These are phyloP conservation scores for Fusarium solani-melongenae DNA, from an alignment of 2,329 filamentous ascomycete species.

Conservation along the genomic window DNA sequence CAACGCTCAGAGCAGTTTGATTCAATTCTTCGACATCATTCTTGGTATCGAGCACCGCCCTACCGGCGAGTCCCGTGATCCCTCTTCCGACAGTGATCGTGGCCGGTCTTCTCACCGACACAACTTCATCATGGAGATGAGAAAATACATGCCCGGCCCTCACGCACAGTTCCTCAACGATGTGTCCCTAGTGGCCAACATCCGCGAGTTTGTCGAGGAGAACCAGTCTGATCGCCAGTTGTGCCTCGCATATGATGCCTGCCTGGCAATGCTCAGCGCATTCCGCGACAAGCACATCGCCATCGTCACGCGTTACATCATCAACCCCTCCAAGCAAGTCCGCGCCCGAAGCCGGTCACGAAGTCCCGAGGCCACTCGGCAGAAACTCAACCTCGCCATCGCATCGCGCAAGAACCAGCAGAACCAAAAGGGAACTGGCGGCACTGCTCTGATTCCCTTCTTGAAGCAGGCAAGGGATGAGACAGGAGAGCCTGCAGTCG, in stretches of 20 bases:
- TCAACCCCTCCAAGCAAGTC: slow-evolving; percentile 84
- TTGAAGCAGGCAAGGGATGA: slow-evolving; percentile 96
- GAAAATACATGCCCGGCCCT: slow-evolving; percentile 93
- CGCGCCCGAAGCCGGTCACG: slow-evolving; percentile 71
- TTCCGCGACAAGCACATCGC: slow-evolving; percentile 96
- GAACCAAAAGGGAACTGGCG: slow-evolving; percentile 88
- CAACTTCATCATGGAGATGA: slow-evolving; percentile 98
- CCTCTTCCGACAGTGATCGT: slow-evolving; percentile 57
- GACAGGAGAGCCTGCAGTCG: slow-evolving; percentile 90
- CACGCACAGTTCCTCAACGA: slow-evolving; percentile 91
- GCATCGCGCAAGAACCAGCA: slow-evolving; percentile 62
- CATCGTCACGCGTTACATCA: slow-evolving; percentile 95
- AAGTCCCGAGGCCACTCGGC: slow-evolving; percentile 63
- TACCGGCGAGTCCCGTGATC: slow-evolving; percentile 76
- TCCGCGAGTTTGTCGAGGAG: slow-evolving; percentile 81
- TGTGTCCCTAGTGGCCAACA: slow-evolving; percentile 83
- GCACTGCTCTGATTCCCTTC: slow-evolving; percentile 93
- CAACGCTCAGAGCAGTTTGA: slow-evolving; percentile 95
- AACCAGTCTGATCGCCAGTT: slow-evolving; percentile 72
- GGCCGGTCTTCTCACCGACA: slow-evolving; percentile 58
- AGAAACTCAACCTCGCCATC: slow-evolving; percentile 70
- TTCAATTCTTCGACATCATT: slow-evolving; percentile 96
- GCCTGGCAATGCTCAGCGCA: slow-evolving; percentile 74
- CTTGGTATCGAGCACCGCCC: slow-evolving; percentile 91
- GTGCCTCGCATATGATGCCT: slow-evolving; percentile 88